Base-by-base conservation (phyloP, 2,329 filamentous ascomycete species). In the Acrocalymma vagum region DNA sequence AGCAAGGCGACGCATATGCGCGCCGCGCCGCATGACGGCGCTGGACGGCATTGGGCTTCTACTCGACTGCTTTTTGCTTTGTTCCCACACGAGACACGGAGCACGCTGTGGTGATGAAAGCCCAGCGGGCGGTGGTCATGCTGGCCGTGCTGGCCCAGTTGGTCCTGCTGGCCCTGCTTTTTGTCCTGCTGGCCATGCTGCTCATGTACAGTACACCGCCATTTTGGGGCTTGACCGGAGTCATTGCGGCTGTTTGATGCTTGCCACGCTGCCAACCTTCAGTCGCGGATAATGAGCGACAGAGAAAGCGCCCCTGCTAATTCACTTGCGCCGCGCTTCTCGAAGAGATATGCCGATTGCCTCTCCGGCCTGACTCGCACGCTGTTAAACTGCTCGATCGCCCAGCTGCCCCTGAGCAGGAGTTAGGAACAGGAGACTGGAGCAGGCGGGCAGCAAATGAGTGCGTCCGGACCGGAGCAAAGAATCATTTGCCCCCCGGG, bases 171-270 rank as follows among this genome's bases (percentile, higher is more conserved):
- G 9, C 23, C 16, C 35, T 20, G 29, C n/a, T 17, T 11, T 17
- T 17, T 32, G 18, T n/a, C 23, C 14, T 17, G 28, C 15, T 29
- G 28, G 21, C 29, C 31, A 26, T n/a, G n/a, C n/a, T n/a, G n/a
- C n/a, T 35, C n/a, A n/a, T n/a, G n/a, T n/a, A n/a, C n/a, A n/a
- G n/a, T 58, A 50, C 65, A 67, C 64, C 64, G 65, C 65, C 59
- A 58, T 58, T 62, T 57, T 58, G 45, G 47, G 40, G 29, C 25
- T 45, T 38, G 41, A 46, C 29, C 50, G 54, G 57, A 57, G 52
- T 47, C 44, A 60, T 60, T 44, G 52, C 55, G 53, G 51, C 45
- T 46, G 53, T 48, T 47, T 53, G 53, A 54, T 51, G 57, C 45
- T 47, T n/a, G 52, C 53, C 44, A 48, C 53, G 40, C 53, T 55